Percentiles rank a stretch among this genome's conserved stretches.
Evolutionary conservation across 345 rosid species (phyloP).

Genomic region (Cardiospermum halicacabum): DNA sequence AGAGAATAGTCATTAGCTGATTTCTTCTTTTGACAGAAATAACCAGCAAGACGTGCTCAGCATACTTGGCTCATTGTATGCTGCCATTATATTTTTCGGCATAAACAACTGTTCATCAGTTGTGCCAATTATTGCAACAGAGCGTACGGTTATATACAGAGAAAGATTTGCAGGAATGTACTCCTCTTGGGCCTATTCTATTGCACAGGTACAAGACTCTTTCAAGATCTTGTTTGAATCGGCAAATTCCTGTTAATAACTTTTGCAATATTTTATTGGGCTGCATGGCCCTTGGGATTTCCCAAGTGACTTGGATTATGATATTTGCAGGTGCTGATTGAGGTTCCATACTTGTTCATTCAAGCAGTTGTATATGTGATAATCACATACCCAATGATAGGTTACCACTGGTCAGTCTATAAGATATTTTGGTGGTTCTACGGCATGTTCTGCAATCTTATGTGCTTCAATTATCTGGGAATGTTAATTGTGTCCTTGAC

Average conservation of each 20-base stretch:
- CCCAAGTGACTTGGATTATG: not conserved
- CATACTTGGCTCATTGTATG: slow-evolving; percentile 13
- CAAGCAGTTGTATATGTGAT: slow-evolving; percentile 19
- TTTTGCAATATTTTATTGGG: not conserved
- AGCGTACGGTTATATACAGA: slow-evolving; percentile 14
- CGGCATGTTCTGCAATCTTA: slow-evolving; percentile 18
- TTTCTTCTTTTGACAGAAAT: not conserved
- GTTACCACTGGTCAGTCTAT: slow-evolving; percentile 27
- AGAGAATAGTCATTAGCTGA: too few relatives aligned
- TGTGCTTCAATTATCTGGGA: slow-evolving; percentile 29
- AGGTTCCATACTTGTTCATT: slow-evolving; percentile 20
- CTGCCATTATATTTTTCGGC: slow-evolving; percentile 16
- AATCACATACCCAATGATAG: slow-evolving; percentile 31
- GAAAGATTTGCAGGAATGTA: slow-evolving; percentile 26
- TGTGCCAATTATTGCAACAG: slow-evolving; percentile 19
- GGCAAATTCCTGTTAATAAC: not conserved
- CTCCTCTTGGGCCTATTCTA: slow-evolving; percentile 20
- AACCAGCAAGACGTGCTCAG: slow-evolving; percentile 19
- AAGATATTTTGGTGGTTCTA: slow-evolving; percentile 31
- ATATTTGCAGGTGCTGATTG: slow-evolving; percentile 17
- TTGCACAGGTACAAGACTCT: slow-evolving; percentile 17
- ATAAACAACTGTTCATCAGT: slow-evolving; percentile 19
- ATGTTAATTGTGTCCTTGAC: slow-evolving; percentile 32
- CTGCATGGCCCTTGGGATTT: not conserved
- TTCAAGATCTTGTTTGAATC: not conserved